Base-by-base conservation (phyloP, 2,329 filamentous ascomycete species). In the Coccinonectria pachysandricola region DNA sequence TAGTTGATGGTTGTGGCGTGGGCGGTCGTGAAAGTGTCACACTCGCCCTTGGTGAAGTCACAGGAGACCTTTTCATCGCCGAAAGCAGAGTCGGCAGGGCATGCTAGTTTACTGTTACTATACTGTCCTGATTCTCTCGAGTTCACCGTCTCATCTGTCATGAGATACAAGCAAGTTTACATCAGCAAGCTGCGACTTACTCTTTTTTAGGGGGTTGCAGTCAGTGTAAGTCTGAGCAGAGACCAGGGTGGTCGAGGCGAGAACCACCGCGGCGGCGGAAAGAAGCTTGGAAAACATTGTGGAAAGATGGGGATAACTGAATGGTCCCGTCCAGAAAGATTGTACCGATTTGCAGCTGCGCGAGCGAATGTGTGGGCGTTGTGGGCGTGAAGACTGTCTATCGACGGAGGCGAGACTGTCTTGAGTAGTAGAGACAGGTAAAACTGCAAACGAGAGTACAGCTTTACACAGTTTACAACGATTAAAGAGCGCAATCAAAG, bases 1-100 rank as follows among this genome's bases (percentile, higher is more conserved):
- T 71, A 71, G 16, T 42, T 48, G 27, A 75, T 39, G 14, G 37
- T 53, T 36, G 69, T 72, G 34, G 65, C 68, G 5, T 50, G 52
- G 23, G 61, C 56, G 23, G 46, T 37, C 16, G 50, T 53, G 53
- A 75, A 69, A 43, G 59, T 54, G 37, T 71, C 63, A 36, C 77
- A 86, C 18, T 62, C 51, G 31, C 82, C 82, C 53, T 79, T 65
- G 33, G 74, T 79, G 61, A 94, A 91, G 62, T 94, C 84, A 50
- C 87, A 75, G 32, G 44, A 40, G 27, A 59, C 42, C 12, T 33
- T 35, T 21, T 54, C 60, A 59, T 53, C 75, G 27, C 82, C 85
- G 9, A 95, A 66, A 8, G 87, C 88, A 36, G 80, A 68, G 52
- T 93, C 69, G 31, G 79, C 54, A 25, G 81, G 72, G 60, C 88